phyloP scores from a whole-genome alignment of 352 stramenopile genomes.

The Phytophthora ramorum region DNA sequence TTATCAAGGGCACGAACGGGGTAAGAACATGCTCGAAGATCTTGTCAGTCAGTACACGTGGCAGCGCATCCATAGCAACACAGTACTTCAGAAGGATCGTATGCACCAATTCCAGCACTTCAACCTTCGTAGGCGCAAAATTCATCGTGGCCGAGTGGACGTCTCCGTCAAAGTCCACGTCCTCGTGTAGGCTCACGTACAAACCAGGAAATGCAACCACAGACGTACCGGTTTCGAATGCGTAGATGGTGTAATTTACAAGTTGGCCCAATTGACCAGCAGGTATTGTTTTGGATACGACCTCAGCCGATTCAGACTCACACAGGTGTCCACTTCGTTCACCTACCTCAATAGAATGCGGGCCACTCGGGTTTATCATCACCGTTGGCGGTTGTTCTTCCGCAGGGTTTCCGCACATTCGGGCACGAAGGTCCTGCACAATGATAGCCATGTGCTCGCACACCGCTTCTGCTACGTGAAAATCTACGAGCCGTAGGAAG shows the following conservation, averaged over 20 bases:
- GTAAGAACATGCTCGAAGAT: conserved; percentile 45
- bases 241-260: conserved; percentile 13
- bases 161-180: conserved; percentile 32
- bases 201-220: conserved; percentile 17
- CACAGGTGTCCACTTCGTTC: conserved; percentile 11
- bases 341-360: background rate
- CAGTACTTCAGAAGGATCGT: conserved; percentile 53
- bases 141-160: conserved; percentile 30
- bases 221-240: background rate
- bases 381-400: background rate
- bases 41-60: conserved; percentile 38
- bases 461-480: conserved; percentile 54
- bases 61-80: conserved; percentile 46
- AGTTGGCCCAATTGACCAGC: background rate
- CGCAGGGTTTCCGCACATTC: conserved; percentile 38
- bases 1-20: conserved; percentile 43
- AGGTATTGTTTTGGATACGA: background rate
- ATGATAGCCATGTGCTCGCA: conserved; percentile 43
- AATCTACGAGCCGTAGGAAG: conserved; percentile 59
- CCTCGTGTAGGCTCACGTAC: conserved; percentile 33
- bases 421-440: conserved; percentile 37
- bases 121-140: conserved; percentile 37
- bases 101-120: conserved; percentile 55
- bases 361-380: background rate
- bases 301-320: background rate